phyloP scores from a whole-genome alignment of 2,329 filamentous ascomycete genomes.

The Lasiodiplodia hormozganensis region DNA sequence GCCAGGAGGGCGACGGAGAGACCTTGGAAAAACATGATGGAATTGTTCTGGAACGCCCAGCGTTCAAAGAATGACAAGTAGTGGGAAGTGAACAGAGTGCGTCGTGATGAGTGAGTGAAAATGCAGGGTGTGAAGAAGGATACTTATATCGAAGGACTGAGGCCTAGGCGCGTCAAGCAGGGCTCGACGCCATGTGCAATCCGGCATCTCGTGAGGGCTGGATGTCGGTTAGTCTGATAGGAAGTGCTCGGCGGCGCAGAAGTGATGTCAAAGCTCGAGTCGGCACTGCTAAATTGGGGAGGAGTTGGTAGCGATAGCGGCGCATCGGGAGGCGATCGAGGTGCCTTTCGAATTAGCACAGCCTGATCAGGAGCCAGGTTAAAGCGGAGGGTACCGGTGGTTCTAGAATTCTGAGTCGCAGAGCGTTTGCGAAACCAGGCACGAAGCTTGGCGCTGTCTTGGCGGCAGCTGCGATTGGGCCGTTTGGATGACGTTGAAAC shows the following conservation, averaged over 20 bases:
- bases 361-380: constrained; percentile 6
- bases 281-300: constrained; percentile 8
- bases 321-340: not conserved
- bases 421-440: not conserved
- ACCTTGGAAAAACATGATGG: constrained; percentile 17
- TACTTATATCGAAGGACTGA: constrained; percentile 12
- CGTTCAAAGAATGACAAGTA: constrained; percentile 15
- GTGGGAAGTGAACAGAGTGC: constrained; percentile 4
- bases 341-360: not conserved
- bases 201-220: not conserved
- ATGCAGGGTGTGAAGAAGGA: not conserved
- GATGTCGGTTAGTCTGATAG: constrained; percentile 14
- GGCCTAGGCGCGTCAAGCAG: not conserved
- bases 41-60: not conserved
- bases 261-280: constrained; percentile 9
- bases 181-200: constrained; percentile 2
- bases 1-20: constrained; percentile 31
- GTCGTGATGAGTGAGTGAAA: not conserved
- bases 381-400: constrained; percentile 18
- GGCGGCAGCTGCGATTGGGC: constrained; percentile 11
- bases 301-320: not conserved
- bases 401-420: constrained; percentile 15
- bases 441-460: not conserved
- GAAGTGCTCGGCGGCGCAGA: not conserved
- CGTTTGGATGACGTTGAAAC: constrained; percentile 2